Conservation (phyloP, 2,329 filamentous ascomycete species). For the Bimuria novae-zelandiae region DNA sequence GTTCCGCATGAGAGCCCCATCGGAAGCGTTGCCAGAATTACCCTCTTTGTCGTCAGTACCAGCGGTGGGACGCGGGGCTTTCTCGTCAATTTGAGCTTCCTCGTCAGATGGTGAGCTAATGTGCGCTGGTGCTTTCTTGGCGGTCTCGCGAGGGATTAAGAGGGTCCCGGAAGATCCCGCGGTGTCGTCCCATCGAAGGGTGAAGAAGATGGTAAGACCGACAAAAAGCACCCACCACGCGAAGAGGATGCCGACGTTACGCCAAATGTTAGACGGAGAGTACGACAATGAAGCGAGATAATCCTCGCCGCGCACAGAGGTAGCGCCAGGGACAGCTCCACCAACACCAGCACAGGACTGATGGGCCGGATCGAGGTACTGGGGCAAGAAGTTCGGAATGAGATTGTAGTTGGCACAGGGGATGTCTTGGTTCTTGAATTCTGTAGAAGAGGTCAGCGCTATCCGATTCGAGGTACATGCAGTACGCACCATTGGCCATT, state of each 20-base stretch:
- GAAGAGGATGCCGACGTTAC: conserved; percentile 52
- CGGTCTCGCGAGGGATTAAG: conserved; percentile 60
- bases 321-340: conserved; percentile 57
- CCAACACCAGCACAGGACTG: conserved; percentile 64
- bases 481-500: conserved; percentile 70
- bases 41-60: neutral
- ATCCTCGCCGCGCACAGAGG: conserved; percentile 60
- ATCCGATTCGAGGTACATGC: too few relatives aligned
- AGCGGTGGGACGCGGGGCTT: conserved; percentile 10
- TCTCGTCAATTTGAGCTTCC: conserved; percentile 49
- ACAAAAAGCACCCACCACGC: conserved; percentile 52
- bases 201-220: conserved; percentile 62
- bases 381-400: conserved; percentile 51
- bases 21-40: neutral
- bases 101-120: conserved; percentile 50
- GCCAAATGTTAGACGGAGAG: conserved; percentile 31
- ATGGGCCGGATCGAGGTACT: conserved; percentile 48
- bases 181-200: conserved; percentile 60
- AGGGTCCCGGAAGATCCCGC: conserved; percentile 59
- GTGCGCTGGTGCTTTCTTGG: conserved; percentile 24
- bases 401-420: conserved; percentile 57
- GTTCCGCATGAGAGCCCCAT: neutral
- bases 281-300: conserved; percentile 60
- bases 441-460: too few relatives aligned
- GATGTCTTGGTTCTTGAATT: conserved; percentile 48